Conservation (phyloP, 2,329 filamentous ascomycete genomes). For the Phaeosphaeria sp. region DNA sequence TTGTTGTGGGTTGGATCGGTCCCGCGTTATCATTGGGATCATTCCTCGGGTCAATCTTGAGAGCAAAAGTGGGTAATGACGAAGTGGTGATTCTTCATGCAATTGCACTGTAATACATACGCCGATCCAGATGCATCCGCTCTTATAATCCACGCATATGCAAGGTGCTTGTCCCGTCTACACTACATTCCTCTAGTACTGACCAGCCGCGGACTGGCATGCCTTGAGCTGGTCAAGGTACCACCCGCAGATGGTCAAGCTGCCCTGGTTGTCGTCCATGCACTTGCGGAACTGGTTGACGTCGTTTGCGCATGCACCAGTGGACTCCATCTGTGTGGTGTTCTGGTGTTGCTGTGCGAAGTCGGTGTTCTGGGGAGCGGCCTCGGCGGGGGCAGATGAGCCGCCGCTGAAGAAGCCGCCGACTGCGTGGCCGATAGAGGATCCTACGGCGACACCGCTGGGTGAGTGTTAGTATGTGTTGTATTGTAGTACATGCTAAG, state of each 20-base stretch:
- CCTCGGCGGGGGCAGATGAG: conserved; percentile 60
- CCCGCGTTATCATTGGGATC: too few species aligned
- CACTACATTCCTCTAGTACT: conserved; percentile 50
- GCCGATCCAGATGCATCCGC: conserved; percentile 6
- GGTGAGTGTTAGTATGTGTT: background rate
- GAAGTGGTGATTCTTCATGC: conserved; percentile 17
- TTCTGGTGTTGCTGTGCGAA: conserved; percentile 32
- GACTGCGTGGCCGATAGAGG: conserved; percentile 92
- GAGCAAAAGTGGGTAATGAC: background rate
- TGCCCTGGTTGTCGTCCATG: conserved; percentile 93
- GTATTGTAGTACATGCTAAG: background rate
- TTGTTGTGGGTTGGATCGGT: too few species aligned
- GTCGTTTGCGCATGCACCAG: conserved; percentile 71
- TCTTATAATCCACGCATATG: background rate
- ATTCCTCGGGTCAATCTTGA: background rate
- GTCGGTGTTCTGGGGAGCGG: conserved; percentile 44
- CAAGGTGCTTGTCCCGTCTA: background rate
- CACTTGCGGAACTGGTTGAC: conserved; percentile 89
- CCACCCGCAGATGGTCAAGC: conserved; percentile 96
- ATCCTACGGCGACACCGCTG: conserved; percentile 96
- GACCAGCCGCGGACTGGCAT: conserved; percentile 56
- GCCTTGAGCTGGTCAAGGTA: conserved; percentile 89
- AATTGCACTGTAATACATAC: conserved; percentile 17
- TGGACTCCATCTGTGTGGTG: conserved; percentile 49
- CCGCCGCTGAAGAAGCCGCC: conserved; percentile 86